Base-by-base conservation (phyloP, 108 stramenopile species). In the Stephanodiscus triporus region DNA sequence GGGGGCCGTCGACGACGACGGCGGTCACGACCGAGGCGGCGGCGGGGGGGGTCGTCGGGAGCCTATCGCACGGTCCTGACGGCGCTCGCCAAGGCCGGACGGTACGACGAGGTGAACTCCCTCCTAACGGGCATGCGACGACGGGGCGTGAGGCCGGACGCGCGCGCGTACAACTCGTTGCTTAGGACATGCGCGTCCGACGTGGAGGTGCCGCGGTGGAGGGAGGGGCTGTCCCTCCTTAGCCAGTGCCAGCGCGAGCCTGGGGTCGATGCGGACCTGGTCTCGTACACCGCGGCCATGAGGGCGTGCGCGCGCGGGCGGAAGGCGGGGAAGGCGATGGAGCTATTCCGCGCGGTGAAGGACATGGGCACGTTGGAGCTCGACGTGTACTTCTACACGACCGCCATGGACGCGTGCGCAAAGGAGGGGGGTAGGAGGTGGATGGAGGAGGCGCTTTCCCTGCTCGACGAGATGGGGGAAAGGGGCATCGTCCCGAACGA, bases 391-490 rank as follows among this genome's bases (percentile, higher is more conserved):
- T 85, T 75, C 56, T 91, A 94, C 60, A 89, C 93, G 5, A 89
- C 90, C 9, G 89, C 84, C 6, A 94, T 94, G 50, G 90, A 94
- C 74, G 88, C 88, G 13, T 89, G 90, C 67, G 87, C 89, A 48
- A 89, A 89, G 65, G 88, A 73, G 6, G 81, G 68, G 53, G 50
- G 68, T 66, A 90, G 88, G 88, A 78, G 78, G 59, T 40, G 40
- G 40, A 40, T 40, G 40, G 40, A 1, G 10, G 78, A 70, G 61
- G 90, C 93, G 11, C 56, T 94, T 53, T 63, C 70, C 16, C 53
- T 94, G 50, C 66, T 94, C 32, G 88, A 89, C 62, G 90, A 91
- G 68, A 94, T 94, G 93, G 66, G 77, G 77, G 66, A 78, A 56
- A 82, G 80, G 27, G 87, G 84, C 0, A 76, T 91, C 23, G 67